Evolutionary conservation across 148 eudicot genomes (phyloP), one percentile per base, ranked within the genome.

Genomic region (Camellia granthamiana): DNA sequence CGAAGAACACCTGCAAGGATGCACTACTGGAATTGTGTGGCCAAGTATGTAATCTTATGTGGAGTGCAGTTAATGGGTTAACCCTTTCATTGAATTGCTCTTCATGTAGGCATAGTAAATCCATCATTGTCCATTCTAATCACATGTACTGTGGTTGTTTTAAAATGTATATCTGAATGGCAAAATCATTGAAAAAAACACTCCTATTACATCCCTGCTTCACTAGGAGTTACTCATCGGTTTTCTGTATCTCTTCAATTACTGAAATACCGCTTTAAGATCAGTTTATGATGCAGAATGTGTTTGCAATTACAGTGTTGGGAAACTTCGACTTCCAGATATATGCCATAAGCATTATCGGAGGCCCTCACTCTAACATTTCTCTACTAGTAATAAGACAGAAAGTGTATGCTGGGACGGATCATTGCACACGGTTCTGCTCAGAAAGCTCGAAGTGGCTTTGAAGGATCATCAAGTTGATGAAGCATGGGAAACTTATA

Each of bases 371-470:
- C 30, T 23, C 14, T 75, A 49, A 43, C 59, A 62, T 70, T 74
- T 83, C 75, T 87, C 78, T 58, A 84, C 83, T 18, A 80, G 77
- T 69, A 74, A 18, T 41, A 82, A 80, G 38, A 61, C 82, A 58
- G 71, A 13, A 72, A 78, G 55, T 23, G 68, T 79, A 23, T 60
- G 47, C 56, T 72, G 81, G 81, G 87, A 79, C 76, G 86, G 78
- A 73, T 81, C 85, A 52, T 75, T 79, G 81, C 89, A 90, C 80
- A 84, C 85, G 6, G 65, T 95, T 65, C 23, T 23, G 23, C 23
- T 23, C 23, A 23, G 23, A 23, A 23, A 23, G 30, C 30, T 23
- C 30, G 30, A 23, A 23, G 30, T 23, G 30, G 30, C 30, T 23
- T 23, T 23, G 30, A 23, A 23, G 30, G 30, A 23, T 23, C 30